Conservation (phyloP, 139 green algal species). For the Chlamydomonas sp. region DNA sequence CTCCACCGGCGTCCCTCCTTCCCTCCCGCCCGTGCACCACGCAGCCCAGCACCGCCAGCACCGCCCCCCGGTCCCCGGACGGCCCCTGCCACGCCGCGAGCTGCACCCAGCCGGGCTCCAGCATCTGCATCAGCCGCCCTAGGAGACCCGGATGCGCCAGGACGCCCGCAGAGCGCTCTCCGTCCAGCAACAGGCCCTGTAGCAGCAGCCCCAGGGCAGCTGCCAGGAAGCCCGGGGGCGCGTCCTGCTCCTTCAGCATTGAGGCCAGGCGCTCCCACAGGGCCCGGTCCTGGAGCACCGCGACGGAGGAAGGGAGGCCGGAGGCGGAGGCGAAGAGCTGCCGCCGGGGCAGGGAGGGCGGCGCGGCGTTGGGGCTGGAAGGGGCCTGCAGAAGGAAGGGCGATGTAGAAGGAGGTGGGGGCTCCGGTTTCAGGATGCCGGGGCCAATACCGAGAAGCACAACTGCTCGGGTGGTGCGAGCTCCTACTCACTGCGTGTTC, state of each 20-base stretch:
- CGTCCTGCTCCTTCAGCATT: slow-evolving; percentile 30
- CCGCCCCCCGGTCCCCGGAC: too few species aligned
- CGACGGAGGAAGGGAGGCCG: neutral
- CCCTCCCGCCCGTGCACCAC: too few species aligned
- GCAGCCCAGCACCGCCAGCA: too few species aligned
- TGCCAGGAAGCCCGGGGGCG: slow-evolving; percentile 21
- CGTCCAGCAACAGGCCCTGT: slow-evolving; percentile 39
- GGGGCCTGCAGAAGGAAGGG: too few species aligned
- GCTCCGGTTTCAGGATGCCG: neutral
- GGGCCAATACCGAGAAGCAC: neutral
- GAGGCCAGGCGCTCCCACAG: slow-evolving; percentile 48
- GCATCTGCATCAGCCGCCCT: slow-evolving; percentile 27
- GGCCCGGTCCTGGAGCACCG: slow-evolving; percentile 41
- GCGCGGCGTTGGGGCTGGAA: too few species aligned
- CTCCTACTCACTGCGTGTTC: neutral
- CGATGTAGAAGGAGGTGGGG: neutral
- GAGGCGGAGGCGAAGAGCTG: slow-evolving; percentile 31
- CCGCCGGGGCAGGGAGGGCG: slow-evolving; percentile 9
- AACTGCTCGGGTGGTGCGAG: neutral
- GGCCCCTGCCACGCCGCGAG: too few species aligned
- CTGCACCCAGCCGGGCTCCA: neutral
- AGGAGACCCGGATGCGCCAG: slow-evolving; percentile 20
- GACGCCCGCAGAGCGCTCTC: slow-evolving; percentile 6
- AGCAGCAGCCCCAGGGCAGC: slow-evolving; percentile 41
- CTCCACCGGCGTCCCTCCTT: too few species aligned